phyloP scores from a whole-genome alignment of 805 yeast genomes.

The Lipomyces kockii region DNA sequence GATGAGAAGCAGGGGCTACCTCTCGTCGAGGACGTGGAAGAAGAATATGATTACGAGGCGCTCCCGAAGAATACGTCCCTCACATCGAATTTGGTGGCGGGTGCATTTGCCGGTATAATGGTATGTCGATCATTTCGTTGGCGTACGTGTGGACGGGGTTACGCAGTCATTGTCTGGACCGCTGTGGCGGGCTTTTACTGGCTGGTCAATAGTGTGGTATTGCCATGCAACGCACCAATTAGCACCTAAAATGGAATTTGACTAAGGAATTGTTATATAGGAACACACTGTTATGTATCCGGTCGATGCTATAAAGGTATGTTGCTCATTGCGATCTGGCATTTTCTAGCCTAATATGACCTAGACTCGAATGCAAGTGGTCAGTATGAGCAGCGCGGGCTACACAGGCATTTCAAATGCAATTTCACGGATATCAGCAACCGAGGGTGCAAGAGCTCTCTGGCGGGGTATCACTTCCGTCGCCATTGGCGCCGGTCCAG shows the following conservation, averaged over 20 bases:
- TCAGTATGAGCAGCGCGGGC: constrained; percentile 33
- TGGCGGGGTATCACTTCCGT: constrained; percentile 96
- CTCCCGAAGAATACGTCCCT: constrained; percentile 86
- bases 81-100: constrained; percentile 82
- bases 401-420: constrained; percentile 61
- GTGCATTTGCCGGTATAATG: constrained; percentile 99
- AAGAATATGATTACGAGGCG: constrained; percentile 78
- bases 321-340: not conserved
- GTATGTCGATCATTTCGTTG: constrained; percentile 17
- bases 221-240: not conserved
- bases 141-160: not conserved
- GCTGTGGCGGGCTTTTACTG: not conserved
- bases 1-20: not conserved
- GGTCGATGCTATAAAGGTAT: constrained; percentile 79
- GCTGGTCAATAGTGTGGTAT: not conserved
- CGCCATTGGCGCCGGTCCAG: constrained; percentile 97
- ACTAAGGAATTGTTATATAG: constrained; percentile 11
- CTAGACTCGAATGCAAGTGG: constrained; percentile 85
- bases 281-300: constrained; percentile 98
- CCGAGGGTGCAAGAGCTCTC: constrained; percentile 84
- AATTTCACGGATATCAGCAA: constrained; percentile 73
- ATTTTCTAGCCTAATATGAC: not conserved
- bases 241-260: not conserved
- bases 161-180: not conserved
- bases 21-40: constrained; percentile 19